Conservation (phyloP, 805 yeast genomes). For the Kodamaea hsintzibuensis region DNA sequence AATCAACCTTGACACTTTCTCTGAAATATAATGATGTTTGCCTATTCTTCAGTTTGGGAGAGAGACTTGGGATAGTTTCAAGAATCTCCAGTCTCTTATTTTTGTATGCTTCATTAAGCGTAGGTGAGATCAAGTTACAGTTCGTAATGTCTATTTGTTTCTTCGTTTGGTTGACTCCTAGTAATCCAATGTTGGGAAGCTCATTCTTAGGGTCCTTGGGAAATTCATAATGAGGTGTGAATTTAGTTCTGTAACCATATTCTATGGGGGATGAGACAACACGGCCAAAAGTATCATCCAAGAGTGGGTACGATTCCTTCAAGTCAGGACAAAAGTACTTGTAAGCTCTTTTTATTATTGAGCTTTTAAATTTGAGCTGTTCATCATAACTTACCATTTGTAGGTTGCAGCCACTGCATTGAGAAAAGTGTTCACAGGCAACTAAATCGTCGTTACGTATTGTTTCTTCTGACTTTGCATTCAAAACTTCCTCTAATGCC, state of each 20-base stretch:
- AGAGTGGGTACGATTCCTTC: constrained; percentile 6
- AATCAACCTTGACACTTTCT: constrained; percentile 32
- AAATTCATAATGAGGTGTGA: constrained; percentile 39
- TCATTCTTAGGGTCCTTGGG: constrained; percentile 13
- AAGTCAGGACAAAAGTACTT: constrained; percentile 33
- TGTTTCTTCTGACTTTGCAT: constrained; percentile 9
- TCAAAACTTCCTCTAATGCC: constrained; percentile 19
- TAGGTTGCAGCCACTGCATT: constrained; percentile 44
- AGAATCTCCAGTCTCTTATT: constrained; percentile 14
- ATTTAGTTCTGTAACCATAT: constrained; percentile 39
- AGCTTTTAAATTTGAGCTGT: constrained; percentile 36
- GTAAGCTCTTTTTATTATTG: constrained; percentile 35
- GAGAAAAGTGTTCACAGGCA: constrained; percentile 35
- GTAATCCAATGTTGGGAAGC: constrained; percentile 31
- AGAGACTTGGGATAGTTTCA: constrained; percentile 8
- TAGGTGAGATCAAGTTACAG: constrained; percentile 38
- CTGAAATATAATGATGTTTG: constrained; percentile 29
- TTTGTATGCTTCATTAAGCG: constrained; percentile 29
- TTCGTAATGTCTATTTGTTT: constrained; percentile 32
- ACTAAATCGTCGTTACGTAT: constrained; percentile 27
- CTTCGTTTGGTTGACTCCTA: constrained; percentile 23
- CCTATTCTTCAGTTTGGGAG: constrained; percentile 3
- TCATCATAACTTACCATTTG: constrained; percentile 42
- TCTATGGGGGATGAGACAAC: constrained; percentile 39
- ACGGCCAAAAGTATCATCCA: constrained; percentile 20